phyloP scores from a whole-genome alignment of 2,329 filamentous ascomycete species.

The Hymenoscyphus fructigenus region DNA sequence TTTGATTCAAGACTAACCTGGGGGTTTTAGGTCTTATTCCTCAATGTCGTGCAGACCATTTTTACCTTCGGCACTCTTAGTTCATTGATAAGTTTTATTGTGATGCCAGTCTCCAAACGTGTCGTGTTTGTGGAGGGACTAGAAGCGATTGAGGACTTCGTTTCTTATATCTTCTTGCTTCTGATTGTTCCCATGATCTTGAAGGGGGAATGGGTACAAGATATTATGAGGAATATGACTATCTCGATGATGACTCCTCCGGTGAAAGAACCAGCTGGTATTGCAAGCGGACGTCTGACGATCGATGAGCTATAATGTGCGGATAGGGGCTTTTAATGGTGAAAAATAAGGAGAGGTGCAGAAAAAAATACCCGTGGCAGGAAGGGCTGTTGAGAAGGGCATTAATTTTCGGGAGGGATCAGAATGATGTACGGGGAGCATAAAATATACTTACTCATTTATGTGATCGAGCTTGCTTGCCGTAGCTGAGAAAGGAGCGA shows the following conservation, averaged over 20 bases:
- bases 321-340: no score
- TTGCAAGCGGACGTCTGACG: neutral
- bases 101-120: constrained; percentile 10
- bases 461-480: no score
- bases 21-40: neutral
- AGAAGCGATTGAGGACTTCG: neutral
- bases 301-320: neutral
- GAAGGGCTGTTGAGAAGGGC: no score
- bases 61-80: neutral
- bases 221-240: constrained; percentile 3
- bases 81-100: constrained; percentile 10
- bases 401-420: no score
- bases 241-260: neutral
- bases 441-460: no score
- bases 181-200: constrained; percentile 4
- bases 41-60: neutral
- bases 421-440: no score
- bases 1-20: no score
- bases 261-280: neutral
- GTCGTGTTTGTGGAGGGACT: constrained; percentile 6
- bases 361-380: no score
- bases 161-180: neutral
- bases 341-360: no score
- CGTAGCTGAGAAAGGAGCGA: no score
- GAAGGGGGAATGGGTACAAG: neutral